A percentile compares a stretch with the other conserved stretches of the same genome.
These are phyloP conservation scores for Saccharum spontaneum DNA, from an alignment of 176 grass and related monocot genomes.

Conservation along the genomic window DNA sequence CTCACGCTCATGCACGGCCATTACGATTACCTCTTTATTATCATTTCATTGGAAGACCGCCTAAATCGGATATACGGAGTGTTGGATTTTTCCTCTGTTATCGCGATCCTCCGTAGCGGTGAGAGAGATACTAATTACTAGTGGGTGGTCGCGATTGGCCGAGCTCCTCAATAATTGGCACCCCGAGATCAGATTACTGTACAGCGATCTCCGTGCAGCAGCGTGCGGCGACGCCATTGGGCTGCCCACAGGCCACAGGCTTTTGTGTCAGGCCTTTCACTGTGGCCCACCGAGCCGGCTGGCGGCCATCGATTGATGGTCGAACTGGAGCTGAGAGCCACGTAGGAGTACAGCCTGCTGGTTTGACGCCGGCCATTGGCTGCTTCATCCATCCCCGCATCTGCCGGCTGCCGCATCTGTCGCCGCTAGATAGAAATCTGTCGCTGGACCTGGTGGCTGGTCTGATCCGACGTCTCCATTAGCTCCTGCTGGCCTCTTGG, in stretches of 20 bases:
- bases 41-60: neutral
- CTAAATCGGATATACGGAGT: neutral
- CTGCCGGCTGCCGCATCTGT: neutral
- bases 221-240: constrained; percentile 3
- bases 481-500: neutral
- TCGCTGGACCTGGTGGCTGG: neutral
- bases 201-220: neutral
- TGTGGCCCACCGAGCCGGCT: neutral
- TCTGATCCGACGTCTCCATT: neutral
- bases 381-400: neutral
- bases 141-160: neutral
- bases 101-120: too few relatives aligned
- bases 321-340: neutral
- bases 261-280: constrained; percentile 1
- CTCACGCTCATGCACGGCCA: neutral
- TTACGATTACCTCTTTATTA: too few relatives aligned
- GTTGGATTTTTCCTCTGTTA: neutral
- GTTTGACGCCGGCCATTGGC: constrained; percentile 17
- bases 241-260: neutral
- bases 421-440: neutral
- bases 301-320: neutral
- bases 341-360: neutral
- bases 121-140: neutral
- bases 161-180: constrained; percentile 9
- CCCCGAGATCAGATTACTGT: neutral